Percentiles rank a stretch among this genome's conserved stretches.
phyloP scores from a whole-genome alignment of 805 yeast species.

The Lachancea lanzarotensis region DNA sequence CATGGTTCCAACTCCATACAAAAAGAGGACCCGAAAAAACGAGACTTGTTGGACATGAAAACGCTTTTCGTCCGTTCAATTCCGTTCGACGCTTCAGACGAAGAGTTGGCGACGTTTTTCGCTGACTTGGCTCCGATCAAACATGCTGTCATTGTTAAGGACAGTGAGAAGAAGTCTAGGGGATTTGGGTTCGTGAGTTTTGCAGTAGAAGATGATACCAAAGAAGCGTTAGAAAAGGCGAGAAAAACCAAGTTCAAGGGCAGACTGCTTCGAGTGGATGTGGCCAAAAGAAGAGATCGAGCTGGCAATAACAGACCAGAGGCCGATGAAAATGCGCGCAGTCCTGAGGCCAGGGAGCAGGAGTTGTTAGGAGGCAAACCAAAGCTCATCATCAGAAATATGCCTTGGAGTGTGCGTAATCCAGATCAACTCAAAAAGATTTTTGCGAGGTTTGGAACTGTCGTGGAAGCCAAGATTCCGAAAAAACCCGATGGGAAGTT shows the following conservation, averaged over 20 bases:
- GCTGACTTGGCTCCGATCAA: conserved; percentile 91
- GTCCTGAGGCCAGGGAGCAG: conserved; percentile 33
- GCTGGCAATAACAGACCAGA: conserved; percentile 30
- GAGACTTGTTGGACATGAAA: conserved; percentile 34
- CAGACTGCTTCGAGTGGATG: conserved; percentile 65
- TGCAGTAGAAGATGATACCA: conserved; percentile 75
- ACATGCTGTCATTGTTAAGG: conserved; percentile 88
- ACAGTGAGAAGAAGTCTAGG: conserved; percentile 65
- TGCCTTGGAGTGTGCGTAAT: conserved; percentile 92
- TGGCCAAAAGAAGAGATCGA: conserved; percentile 91
- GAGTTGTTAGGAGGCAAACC: conserved; percentile 66
- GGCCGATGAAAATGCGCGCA: conserved; percentile 1
- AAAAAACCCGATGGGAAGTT: conserved; percentile 79
- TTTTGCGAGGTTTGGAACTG: conserved; percentile 76
- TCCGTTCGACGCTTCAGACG: conserved; percentile 75
- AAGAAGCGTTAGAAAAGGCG: conserved; percentile 61
- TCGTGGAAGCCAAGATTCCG: conserved; percentile 84
- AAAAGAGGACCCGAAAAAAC: not conserved
- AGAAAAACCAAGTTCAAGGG: conserved; percentile 61
- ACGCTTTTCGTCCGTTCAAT: conserved; percentile 83
- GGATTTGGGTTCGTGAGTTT: conserved; percentile 97
- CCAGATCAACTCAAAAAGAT: conserved; percentile 62
- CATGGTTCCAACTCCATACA: not conserved
- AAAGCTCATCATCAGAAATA: conserved; percentile 78
- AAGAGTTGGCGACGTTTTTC: conserved; percentile 74